A percentile compares a stretch with the other conserved stretches of the same genome.
phyloP scores from a whole-genome alignment of 2,329 filamentous ascomycete genomes.

The Aspergillus sp. region DNA sequence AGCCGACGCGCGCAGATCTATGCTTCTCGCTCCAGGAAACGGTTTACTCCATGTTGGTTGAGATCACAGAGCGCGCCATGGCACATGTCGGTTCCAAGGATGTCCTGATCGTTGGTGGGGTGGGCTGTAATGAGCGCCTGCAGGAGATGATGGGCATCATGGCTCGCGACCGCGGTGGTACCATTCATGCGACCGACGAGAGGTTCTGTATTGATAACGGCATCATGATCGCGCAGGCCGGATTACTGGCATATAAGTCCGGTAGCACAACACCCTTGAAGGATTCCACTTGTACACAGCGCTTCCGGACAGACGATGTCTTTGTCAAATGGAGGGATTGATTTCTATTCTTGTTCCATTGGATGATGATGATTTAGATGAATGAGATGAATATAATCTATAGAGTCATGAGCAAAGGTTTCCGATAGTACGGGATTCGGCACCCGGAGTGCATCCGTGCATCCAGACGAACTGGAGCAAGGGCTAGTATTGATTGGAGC shows the following conservation, averaged over 20 bases:
- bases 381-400: conserved; percentile 4
- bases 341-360: conserved; percentile 11
- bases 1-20: conserved; percentile 74
- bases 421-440: background rate
- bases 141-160: conserved; percentile 99
- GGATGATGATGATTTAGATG: conserved; percentile 9
- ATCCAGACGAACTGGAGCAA: background rate
- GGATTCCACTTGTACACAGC: conserved; percentile 81
- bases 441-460: background rate
- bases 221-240: conserved; percentile 99
- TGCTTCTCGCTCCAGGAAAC: conserved; percentile 97
- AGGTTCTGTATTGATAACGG: conserved; percentile 98
- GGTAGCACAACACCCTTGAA: conserved; percentile 76
- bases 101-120: conserved; percentile 92
- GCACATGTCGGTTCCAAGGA: conserved; percentile 89
- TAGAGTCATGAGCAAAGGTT: conserved; percentile 1
- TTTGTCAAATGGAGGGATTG: conserved; percentile 75
- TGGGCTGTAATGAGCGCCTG: conserved; percentile 89
- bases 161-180: conserved; percentile 84
- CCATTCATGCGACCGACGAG: conserved; percentile 93
- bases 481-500: background rate
- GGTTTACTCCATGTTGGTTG: conserved; percentile 93
- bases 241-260: conserved; percentile 78
- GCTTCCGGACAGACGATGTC: conserved; percentile 81
- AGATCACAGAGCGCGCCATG: conserved; percentile 98